A percentile compares a stretch with the other conserved stretches of the same genome.
Evolutionary conservation across 2,329 filamentous ascomycete species (phyloP).

Genomic region (Neofusicoccum cordaticola): DNA sequence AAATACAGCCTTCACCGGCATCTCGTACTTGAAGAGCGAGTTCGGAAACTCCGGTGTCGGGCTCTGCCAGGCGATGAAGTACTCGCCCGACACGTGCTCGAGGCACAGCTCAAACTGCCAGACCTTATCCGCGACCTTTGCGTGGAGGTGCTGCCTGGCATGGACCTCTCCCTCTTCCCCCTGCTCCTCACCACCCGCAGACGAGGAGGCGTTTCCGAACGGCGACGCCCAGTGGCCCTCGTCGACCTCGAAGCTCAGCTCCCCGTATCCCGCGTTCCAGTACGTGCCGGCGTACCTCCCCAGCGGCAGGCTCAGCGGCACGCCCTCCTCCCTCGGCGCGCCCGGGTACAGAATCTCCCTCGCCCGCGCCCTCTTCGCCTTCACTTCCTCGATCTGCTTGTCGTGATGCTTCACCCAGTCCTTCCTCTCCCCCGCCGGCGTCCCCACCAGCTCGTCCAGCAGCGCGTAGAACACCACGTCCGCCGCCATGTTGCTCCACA

Average conservation of each 20-base stretch:
- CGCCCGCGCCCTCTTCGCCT: neutral
- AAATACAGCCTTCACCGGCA: conserved; percentile 2
- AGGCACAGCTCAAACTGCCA: neutral
- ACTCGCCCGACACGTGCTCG: conserved; percentile 10
- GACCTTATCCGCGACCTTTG: neutral
- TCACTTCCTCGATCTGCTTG: neutral
- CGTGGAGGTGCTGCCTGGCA: neutral
- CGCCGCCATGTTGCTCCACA: neutral
- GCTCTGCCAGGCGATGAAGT: conserved; percentile 3
- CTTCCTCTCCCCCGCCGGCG: neutral
- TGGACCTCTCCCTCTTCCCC: neutral
- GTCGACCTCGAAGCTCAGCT: neutral
- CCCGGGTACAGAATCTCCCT: neutral
- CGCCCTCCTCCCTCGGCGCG: neutral
- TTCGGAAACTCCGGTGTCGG: neutral
- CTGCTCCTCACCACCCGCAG: neutral
- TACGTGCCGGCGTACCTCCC: neutral
- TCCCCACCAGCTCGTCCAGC: neutral
- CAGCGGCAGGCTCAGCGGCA: neutral
- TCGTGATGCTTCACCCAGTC: neutral
- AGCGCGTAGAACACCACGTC: neutral
- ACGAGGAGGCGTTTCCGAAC: neutral
- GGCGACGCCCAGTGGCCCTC: neutral
- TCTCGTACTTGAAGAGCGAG: neutral
- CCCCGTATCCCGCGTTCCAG: neutral